These are phyloP conservation scores for Alternaria angustiovoidea DNA, from an alignment of 2,329 filamentous ascomycete genomes.

Conservation along the genomic window DNA sequence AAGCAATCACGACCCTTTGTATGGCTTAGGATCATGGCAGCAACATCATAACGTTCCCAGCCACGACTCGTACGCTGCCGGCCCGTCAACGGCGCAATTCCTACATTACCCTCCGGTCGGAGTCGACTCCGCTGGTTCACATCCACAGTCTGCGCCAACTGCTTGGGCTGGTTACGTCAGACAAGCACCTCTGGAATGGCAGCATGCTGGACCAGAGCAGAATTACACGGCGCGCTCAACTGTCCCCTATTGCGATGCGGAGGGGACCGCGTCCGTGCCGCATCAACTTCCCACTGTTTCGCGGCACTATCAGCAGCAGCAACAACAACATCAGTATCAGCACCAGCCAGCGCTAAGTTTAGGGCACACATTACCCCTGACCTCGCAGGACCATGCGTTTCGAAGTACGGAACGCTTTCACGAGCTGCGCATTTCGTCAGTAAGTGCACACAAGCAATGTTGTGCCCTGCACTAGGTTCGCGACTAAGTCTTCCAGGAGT, in stretches of 20 bases:
- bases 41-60: slow-evolving; percentile 16
- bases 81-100: slow-evolving; percentile 32
- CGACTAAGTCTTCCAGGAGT: slow-evolving; percentile 34
- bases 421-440: slow-evolving; percentile 29
- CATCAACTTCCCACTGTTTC: slow-evolving; percentile 18
- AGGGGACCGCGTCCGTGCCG: slow-evolving; percentile 19
- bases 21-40: slow-evolving; percentile 39
- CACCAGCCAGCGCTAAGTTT: slow-evolving; percentile 11
- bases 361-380: slow-evolving; percentile 11
- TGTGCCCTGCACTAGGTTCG: slow-evolving; percentile 19
- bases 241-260: slow-evolving; percentile 30
- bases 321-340: slow-evolving; percentile 11
- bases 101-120: slow-evolving; percentile 37
- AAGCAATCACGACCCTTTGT: slow-evolving; percentile 34
- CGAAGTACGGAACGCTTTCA: slow-evolving; percentile 26
- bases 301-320: slow-evolving; percentile 23
- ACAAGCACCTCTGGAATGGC: slow-evolving; percentile 29
- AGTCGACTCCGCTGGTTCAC: slow-evolving; percentile 35
- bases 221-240: slow-evolving; percentile 26
- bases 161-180: slow-evolving; percentile 33
- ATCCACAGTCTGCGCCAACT: slow-evolving; percentile 22
- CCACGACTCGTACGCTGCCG: slow-evolving; percentile 32
- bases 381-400: slow-evolving; percentile 18
- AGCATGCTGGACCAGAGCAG: slow-evolving; percentile 22
- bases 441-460: slow-evolving; percentile 28